A percentile compares a stretch with the other conserved stretches of the same genome.
These are phyloP conservation scores for Kalaharituber pfeilii DNA, from an alignment of 2,329 filamentous ascomycete species.

Conservation along the genomic window DNA sequence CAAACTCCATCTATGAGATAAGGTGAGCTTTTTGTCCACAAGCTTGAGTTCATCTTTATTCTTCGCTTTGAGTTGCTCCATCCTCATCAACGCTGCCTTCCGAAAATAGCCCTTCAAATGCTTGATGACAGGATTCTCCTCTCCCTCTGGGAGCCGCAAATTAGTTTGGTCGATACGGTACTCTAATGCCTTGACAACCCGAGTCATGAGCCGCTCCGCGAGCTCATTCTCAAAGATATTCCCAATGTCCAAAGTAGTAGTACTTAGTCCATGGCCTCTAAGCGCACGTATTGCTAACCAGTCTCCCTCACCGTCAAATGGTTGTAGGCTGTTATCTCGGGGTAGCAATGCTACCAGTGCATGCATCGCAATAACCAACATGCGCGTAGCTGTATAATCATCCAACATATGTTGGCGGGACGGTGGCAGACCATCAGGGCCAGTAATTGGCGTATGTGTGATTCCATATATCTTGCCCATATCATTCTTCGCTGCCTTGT, in stretches of 20 bases:
- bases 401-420: slow-evolving; percentile 18
- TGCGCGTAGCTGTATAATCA: slow-evolving; percentile 16
- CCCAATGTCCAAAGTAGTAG: slow-evolving; percentile 24
- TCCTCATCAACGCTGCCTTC: slow-evolving; percentile 10
- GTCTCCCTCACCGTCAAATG: slow-evolving; percentile 8
- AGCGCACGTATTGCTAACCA: slow-evolving; percentile 17
- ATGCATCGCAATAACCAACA: slow-evolving; percentile 19
- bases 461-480: background rate
- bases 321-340: background rate
- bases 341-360: slow-evolving; percentile 18
- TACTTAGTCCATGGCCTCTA: slow-evolving; percentile 13
- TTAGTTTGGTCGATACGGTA: slow-evolving; percentile 3
- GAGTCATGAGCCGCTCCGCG: slow-evolving; percentile 17
- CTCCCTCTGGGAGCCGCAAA: background rate
- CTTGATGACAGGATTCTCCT: slow-evolving; percentile 3
- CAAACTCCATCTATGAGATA: slow-evolving; percentile 34
- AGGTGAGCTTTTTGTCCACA: slow-evolving; percentile 31
- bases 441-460: background rate
- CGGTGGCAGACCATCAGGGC: background rate
- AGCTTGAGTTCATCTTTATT: background rate
- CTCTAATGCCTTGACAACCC: slow-evolving; percentile 16
- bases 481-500: slow-evolving; percentile 37
- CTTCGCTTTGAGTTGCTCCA: background rate
- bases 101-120: slow-evolving; percentile 17
- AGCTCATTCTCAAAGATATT: slow-evolving; percentile 23